Evolutionary conservation across 257 asterid species (phyloP).

Genomic region (Agastache rugosa): DNA sequence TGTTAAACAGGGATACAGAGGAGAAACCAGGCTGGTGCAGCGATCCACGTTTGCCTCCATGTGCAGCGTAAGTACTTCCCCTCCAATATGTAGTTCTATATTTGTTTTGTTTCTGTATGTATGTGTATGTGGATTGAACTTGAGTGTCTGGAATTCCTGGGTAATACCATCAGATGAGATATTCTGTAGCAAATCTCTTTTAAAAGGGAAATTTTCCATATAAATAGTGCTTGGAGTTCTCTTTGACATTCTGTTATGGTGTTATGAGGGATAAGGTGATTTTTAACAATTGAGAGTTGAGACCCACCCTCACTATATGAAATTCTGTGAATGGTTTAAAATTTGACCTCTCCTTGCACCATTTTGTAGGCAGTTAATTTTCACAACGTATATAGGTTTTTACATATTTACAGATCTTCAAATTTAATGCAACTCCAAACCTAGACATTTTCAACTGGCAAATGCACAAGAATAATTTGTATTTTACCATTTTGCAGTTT

Average conservation of each 20-base stretch:
- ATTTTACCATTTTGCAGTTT: slow-evolving; percentile 56
- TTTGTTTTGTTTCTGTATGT: slow-evolving; percentile 24
- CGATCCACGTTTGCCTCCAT: slow-evolving; percentile 95
- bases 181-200: slow-evolving; percentile 6
- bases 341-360: background rate
- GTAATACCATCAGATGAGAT: slow-evolving; percentile 14
- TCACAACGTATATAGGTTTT: background rate
- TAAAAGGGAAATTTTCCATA: slow-evolving; percentile 12
- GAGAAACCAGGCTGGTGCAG: slow-evolving; percentile 99
- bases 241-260: background rate
- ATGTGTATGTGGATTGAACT: background rate
- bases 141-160: slow-evolving; percentile 20
- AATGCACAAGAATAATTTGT: slow-evolving; percentile 14
- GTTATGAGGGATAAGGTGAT: background rate
- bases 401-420: slow-evolving; percentile 8
- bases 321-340: background rate
- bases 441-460: background rate
- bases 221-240: slow-evolving; percentile 17
- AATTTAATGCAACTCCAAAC: background rate
- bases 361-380: slow-evolving; percentile 25
- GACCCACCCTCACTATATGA: background rate
- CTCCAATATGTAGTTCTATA: slow-evolving; percentile 25
- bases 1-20: slow-evolving; percentile 80
- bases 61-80: slow-evolving; percentile 83
- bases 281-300: background rate